A percentile compares a stretch with the other conserved stretches of the same genome.
Conservation (phyloP, 768 basidiomycete species). For the Hygrocybe coccinea region DNA sequence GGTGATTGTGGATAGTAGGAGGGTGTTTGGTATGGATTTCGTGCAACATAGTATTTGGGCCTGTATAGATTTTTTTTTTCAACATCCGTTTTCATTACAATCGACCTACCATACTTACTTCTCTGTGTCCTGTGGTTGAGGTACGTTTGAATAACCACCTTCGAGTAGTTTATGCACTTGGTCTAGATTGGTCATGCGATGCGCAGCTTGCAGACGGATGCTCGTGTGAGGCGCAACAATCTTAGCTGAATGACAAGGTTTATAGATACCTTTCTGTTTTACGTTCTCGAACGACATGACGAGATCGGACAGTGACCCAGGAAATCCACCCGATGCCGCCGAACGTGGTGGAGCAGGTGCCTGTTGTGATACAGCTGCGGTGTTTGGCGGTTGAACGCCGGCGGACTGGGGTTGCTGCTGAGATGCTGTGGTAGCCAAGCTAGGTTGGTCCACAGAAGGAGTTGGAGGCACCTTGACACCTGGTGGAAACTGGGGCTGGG, state of each 20-base stretch:
- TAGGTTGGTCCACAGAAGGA: constrained; percentile 33
- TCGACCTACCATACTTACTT: constrained; percentile 50
- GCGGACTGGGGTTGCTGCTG: constrained; percentile 21
- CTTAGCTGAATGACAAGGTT: not conserved
- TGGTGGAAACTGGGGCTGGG: constrained; percentile 55
- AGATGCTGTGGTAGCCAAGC: constrained; percentile 18
- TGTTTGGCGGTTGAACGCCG: constrained; percentile 50
- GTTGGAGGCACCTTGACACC: constrained; percentile 52
- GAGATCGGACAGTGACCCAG: constrained; percentile 84
- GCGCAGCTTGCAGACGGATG: constrained; percentile 47
- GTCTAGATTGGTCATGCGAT: constrained; percentile 81
- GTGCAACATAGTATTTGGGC: constrained; percentile 94
- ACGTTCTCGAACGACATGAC: constrained; percentile 93
- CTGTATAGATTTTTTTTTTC: constrained; percentile 47
- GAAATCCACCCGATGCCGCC: constrained; percentile 51
- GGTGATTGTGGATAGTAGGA: constrained; percentile 92
- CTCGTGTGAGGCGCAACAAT: not conserved
- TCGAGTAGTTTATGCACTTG: constrained; percentile 92
- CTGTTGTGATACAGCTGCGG: constrained; percentile 40
- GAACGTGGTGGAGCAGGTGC: constrained; percentile 38
- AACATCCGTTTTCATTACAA: constrained; percentile 2
- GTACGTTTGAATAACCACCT: constrained; percentile 81
- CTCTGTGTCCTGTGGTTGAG: constrained; percentile 92
- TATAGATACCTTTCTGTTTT: constrained; percentile 84
- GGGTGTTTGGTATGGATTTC: constrained; percentile 88